Percentiles rank a stretch among this genome's conserved stretches.
Evolutionary conservation across 441 rosid genomes (phyloP).

Genomic region (Arabidopsis lyrata): DNA sequence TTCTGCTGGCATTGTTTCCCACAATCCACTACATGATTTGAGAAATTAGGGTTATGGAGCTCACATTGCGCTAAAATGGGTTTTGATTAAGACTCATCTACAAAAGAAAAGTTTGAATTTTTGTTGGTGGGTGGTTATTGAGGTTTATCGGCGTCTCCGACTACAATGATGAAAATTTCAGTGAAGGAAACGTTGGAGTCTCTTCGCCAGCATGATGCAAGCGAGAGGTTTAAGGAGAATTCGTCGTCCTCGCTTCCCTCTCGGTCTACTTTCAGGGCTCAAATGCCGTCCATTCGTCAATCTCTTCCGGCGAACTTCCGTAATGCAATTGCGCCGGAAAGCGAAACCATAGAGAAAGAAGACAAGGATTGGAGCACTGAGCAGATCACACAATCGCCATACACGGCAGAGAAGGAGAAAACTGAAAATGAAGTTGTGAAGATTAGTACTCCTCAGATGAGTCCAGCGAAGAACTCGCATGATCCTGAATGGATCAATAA

Average conservation of each 20-base stretch:
- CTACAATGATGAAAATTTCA: constrained; percentile 60
- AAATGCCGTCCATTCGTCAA: constrained; percentile 70
- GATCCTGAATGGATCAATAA: constrained; percentile 65
- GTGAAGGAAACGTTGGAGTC: constrained; percentile 89
- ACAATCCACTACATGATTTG: constrained; percentile 11
- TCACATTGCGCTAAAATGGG: constrained; percentile 19
- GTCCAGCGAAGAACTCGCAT: constrained; percentile 27
- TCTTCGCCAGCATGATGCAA: constrained; percentile 66
- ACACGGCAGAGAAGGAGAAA: constrained; percentile 33
- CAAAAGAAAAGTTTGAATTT: neutral
- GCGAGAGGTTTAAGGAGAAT: constrained; percentile 55
- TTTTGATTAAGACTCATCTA: neutral
- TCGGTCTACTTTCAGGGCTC: constrained; percentile 73
- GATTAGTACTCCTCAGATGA: constrained; percentile 21
- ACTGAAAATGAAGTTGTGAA: constrained; percentile 35
- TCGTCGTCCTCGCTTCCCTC: constrained; percentile 83
- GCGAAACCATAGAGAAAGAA: neutral
- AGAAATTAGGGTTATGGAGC: constrained; percentile 41
- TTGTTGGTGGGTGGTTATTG: neutral
- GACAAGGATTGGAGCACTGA: neutral
- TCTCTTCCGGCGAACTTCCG: constrained; percentile 75
- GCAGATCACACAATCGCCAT: neutral
- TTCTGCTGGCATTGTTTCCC: neutral
- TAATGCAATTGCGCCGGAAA: constrained; percentile 35
- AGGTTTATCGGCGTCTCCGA: constrained; percentile 5